Base-by-base conservation (phyloP, 2,329 filamentous ascomycete species). In the Cyphellophora attinorum region DNA sequence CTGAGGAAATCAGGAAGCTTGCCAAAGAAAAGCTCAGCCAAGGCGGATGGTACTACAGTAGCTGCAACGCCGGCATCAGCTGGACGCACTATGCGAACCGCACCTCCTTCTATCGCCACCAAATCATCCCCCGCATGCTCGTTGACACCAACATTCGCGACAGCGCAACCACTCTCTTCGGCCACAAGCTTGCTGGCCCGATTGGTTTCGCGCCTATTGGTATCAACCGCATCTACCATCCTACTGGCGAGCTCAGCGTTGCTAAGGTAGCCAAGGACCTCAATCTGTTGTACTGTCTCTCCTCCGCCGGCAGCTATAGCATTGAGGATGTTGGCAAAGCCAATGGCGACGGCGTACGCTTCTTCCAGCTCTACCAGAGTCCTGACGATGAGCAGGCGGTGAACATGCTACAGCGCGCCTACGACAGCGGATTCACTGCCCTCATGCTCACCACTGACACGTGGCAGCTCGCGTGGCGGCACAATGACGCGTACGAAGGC, bases 161-260 rank as follows among this genome's bases (percentile, higher is more conserved):
- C 46, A 76, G 72, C 1, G 55, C 57, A 2, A 72, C 72, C 10
- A 59, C 57, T 3, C 72, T 81, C 40, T 80, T 78, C 52, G 70
- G 74, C 11, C 71, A 78, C 51, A 62, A 64, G 31, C 67, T 74
- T 11, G 60, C 66, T 2, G 74, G 73, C 0, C 75, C 76, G 0
- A 70, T 80, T 33, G 74, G 72, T n/a, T 76, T 80, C 47, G 71
- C 75, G 0, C 74, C 75, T 0, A 69, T 79, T 17, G 75, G 76
- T 4, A 78, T 80, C 45, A 78, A 80, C 58, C 70, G 71, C 41
- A 80, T 79, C 46, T 79, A 78, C 56, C 65, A 79, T 45, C 62
- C 66, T 0, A 50, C 56, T 1, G 75, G 70, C 25, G 76, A 81
- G 49, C 50, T 75, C 0, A 65, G 72, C 1, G 74, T 79, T 1